Evolutionary conservation across 2,329 filamentous ascomycete species (phyloP), one percentile per base, ranked within the genome.

Genomic region (Cordyceps tenuipes): DNA sequence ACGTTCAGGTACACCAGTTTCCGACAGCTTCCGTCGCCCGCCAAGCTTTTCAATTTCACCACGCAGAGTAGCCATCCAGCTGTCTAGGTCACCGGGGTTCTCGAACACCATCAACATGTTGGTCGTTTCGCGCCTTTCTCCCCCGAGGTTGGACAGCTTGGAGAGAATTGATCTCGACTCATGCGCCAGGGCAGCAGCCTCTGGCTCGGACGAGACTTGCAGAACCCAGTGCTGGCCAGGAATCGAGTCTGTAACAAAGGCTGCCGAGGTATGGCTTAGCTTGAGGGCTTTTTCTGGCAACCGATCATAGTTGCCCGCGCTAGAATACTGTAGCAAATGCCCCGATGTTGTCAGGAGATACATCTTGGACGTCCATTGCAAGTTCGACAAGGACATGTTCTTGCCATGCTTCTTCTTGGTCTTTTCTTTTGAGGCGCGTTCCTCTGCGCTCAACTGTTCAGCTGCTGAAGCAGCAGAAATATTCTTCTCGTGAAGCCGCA

Each of bases 191-290:
- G 71, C 74, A 31, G 82, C 82, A 21, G 44, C 44, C 39, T 88
- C 82, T 2, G 81, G 72, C 54, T 86, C 84, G 60, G 89, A 87
- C 3, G 85, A 87, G 23, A 93, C 83, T 65, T 91, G 89, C 15
- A 93, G 72, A 6, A 93, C 90, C 84, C 88, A 92, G 67, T 91
- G 89, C 62, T 84, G 84, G 6, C 90, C 90, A 3, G 89, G 88
- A 59, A 93, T 90, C 15, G 88, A 78, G 69, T 94, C 90, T 65
- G 85, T 91, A 1, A 87, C 90, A 70, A 91, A 93, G 5, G 88
- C 90, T 12, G 88, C 89, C 3, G 89, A 92, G 52, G 88, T 82
- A 63, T 84, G 85, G n/a, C 84, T 83, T 4, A 94, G 75, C 53
- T 86, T 84, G 61, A 93, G 75, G 39, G 89, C 78, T 70, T 86